phyloP scores from a whole-genome alignment of 768 basidiomycete species.

The Pisolithus orientalis region DNA sequence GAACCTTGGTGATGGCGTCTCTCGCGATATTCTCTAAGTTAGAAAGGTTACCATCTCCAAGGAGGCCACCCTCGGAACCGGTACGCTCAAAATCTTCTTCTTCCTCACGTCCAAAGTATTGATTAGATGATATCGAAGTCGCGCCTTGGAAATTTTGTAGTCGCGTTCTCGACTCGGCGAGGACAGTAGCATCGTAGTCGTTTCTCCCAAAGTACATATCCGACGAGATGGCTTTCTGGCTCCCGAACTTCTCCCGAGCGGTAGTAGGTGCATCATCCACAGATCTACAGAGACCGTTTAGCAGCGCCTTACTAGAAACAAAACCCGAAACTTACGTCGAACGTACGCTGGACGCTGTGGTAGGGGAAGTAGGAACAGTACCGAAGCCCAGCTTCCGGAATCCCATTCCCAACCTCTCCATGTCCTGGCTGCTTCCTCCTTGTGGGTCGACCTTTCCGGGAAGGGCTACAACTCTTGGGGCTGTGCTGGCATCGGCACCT shows the following conservation, averaged over 20 bases:
- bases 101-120: constrained; percentile 94
- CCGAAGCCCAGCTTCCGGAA: constrained; percentile 83
- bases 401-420: constrained; percentile 58
- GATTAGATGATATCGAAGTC: constrained; percentile 87
- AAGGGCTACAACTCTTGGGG: constrained; percentile 18
- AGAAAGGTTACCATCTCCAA: constrained; percentile 45
- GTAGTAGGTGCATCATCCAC: constrained; percentile 62
- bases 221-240: constrained; percentile 93
- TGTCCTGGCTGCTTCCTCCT: constrained; percentile 40
- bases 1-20: constrained; percentile 66
- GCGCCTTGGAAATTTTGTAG: constrained; percentile 86
- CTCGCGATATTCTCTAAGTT: constrained; percentile 60
- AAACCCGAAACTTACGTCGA: constrained; percentile 26
- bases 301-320: not conserved
- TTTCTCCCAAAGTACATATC: constrained; percentile 96
- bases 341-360: constrained; percentile 43
- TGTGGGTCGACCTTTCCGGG: constrained; percentile 27
- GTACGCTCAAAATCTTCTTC: constrained; percentile 43
- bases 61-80: constrained; percentile 50
- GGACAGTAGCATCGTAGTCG: constrained; percentile 68
- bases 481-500: constrained; percentile 19
- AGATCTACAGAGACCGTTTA: constrained; percentile 13
- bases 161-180: constrained; percentile 74
- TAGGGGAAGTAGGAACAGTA: constrained; percentile 60
- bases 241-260: constrained; percentile 87